These are phyloP conservation scores for Eragrostis tef DNA, from an alignment of 202 grass and related monocot genomes.

Conservation along the genomic window DNA sequence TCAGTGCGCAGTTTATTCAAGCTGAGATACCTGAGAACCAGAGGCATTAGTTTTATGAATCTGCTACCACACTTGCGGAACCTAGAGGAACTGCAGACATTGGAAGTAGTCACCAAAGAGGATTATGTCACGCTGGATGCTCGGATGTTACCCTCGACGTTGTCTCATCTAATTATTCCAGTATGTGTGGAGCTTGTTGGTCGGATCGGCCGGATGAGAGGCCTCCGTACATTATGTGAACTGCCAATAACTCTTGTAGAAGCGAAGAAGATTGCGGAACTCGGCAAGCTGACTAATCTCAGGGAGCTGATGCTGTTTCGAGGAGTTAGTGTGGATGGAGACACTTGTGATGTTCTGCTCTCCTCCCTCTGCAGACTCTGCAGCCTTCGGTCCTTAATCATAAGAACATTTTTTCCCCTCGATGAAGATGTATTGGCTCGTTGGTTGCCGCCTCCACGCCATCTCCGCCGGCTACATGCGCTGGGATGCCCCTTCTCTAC, in stretches of 20 bases:
- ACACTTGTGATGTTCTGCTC: neutral
- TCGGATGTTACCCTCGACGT: neutral
- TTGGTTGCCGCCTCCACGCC: constrained; percentile 25
- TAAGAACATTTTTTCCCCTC: neutral
- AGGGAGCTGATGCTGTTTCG: constrained; percentile 14
- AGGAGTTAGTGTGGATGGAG: neutral
- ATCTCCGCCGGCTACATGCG: constrained; percentile 21
- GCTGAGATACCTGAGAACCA: constrained; percentile 37
- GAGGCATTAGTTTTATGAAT: neutral
- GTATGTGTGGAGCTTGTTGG: accelerated
- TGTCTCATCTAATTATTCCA: neutral
- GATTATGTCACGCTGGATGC: neutral
- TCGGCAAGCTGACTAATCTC: constrained; percentile 12
- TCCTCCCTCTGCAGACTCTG: constrained; percentile 6
- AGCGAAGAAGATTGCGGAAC: neutral
- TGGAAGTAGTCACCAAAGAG: neutral
- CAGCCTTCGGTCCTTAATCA: constrained; percentile 24
- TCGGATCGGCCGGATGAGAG: neutral
- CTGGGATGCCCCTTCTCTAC: neutral
- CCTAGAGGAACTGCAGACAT: neutral
- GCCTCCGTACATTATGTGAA: constrained; percentile 26
- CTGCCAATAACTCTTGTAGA: neutral
- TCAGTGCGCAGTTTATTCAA: neutral
- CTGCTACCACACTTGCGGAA: neutral
- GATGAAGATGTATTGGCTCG: neutral